A percentile compares a stretch with the other conserved stretches of the same genome.
Evolutionary conservation across 2,329 filamentous ascomycete genomes (phyloP).

Genomic region (Aspergillus udagawae): DNA sequence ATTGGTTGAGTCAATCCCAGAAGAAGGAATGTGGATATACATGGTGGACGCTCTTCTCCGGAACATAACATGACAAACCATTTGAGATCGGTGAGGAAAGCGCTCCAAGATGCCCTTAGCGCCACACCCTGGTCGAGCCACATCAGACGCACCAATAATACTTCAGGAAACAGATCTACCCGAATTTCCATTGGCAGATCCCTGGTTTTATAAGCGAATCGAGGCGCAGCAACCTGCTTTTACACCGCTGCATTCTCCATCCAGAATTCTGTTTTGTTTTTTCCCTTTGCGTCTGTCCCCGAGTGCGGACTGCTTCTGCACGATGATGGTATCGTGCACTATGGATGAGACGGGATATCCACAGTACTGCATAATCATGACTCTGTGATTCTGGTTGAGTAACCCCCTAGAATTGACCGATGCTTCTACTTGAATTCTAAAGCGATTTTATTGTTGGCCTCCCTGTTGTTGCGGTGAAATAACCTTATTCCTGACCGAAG

Average conservation of each 20-base stretch:
- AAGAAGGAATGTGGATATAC: not conserved
- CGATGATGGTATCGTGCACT: not conserved
- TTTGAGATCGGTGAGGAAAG: not conserved
- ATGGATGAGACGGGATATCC: not conserved
- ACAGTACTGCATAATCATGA: not conserved
- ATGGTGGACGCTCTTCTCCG: not conserved
- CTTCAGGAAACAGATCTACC: not conserved
- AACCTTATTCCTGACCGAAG: not conserved
- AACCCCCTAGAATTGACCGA: not conserved
- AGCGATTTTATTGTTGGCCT: not conserved
- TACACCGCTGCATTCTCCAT: not conserved
- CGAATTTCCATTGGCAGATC: not conserved
- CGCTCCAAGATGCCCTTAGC: not conserved
- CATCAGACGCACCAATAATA: not conserved
- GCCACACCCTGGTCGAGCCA: not conserved
- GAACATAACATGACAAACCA: not conserved
- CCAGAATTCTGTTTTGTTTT: not conserved
- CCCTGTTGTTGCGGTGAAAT: not conserved
- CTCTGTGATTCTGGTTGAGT: not conserved
- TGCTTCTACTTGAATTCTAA: not conserved
- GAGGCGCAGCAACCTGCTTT: not conserved
- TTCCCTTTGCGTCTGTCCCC: not conserved
- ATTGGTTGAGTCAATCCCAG: not conserved
- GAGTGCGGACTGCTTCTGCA: not conserved
- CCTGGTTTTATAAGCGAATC: not conserved